Percentiles rank a stretch among this genome's conserved stretches.
Evolutionary conservation across 768 basidiomycete genomes (phyloP).

Genomic region (Roridomyces roridus): DNA sequence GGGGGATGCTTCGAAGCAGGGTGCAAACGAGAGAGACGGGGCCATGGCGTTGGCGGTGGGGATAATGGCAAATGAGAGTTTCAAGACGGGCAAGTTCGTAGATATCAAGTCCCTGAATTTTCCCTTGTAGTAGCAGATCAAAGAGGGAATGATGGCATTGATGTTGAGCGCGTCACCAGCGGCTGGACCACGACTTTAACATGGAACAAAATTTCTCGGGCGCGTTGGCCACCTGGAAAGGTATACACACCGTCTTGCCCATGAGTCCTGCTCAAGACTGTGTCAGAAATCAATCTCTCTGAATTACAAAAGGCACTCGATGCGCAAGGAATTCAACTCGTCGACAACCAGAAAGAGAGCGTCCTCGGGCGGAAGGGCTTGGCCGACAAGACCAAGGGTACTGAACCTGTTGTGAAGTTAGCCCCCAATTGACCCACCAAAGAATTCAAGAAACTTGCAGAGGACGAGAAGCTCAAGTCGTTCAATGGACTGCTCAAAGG

Average conservation of each 20-base stretch:
- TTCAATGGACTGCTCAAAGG: slow-evolving; percentile 93
- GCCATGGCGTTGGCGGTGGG: slow-evolving; percentile 54
- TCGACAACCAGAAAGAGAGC: slow-evolving; percentile 99
- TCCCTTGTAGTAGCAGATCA: slow-evolving; percentile 25
- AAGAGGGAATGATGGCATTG: background rate
- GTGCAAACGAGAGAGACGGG: slow-evolving; percentile 55
- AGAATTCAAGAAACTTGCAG: slow-evolving; percentile 98
- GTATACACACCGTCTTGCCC: slow-evolving; percentile 41
- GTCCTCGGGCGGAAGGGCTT: slow-evolving; percentile 92
- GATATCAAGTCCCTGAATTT: slow-evolving; percentile 39
- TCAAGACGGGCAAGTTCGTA: slow-evolving; percentile 50
- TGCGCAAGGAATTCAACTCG: slow-evolving; percentile 90
- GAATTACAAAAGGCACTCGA: slow-evolving; percentile 95
- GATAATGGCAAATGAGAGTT: slow-evolving; percentile 55
- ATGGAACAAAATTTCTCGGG: slow-evolving; percentile 88
- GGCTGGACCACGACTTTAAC: too few species aligned
- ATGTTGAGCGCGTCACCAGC: too few species aligned
- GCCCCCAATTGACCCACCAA: background rate
- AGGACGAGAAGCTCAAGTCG: slow-evolving; percentile 83
- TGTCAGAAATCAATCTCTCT: slow-evolving; percentile 80
- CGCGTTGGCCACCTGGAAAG: slow-evolving; percentile 91
- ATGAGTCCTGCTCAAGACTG: background rate
- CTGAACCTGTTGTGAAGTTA: slow-evolving; percentile 8
- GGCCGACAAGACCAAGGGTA: slow-evolving; percentile 97
- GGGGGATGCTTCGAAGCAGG: slow-evolving; percentile 51